A percentile compares a stretch with the other conserved stretches of the same genome.
Conservation (phyloP, 2,329 filamentous ascomycete species). For the Mollisia scopiformis region DNA sequence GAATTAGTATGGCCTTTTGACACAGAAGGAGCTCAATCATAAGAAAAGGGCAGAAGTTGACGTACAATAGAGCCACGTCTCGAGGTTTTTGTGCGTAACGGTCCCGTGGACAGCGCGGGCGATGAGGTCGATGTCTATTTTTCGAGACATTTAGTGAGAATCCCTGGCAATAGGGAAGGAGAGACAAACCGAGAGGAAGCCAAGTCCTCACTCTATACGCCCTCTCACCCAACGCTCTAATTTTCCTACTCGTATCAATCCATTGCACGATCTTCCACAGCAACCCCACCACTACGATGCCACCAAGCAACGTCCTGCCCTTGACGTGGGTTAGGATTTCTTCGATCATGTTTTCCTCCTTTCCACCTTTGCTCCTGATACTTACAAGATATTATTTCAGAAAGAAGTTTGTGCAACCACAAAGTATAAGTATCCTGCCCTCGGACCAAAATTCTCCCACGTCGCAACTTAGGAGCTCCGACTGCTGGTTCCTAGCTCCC, state of each 20-base stretch:
- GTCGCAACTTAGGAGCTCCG: conserved; percentile 19
- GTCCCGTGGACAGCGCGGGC: conserved; percentile 56
- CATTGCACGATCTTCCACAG: conserved; percentile 37
- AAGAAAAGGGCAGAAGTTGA: no score
- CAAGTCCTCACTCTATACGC: conserved; percentile 41
- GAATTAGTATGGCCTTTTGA: conserved; percentile 40
- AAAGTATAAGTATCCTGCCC: neutral
- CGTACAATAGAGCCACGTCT: no score
- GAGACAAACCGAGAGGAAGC: neutral
- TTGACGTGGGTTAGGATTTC: conserved; percentile 47
- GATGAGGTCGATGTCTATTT: conserved; percentile 66
- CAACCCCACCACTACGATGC: conserved; percentile 19
- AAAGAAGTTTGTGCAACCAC: no score
- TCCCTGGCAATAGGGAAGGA: neutral
- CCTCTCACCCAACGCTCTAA: conserved; percentile 50
- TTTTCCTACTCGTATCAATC: conserved; percentile 47
- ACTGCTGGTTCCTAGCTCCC: neutral
- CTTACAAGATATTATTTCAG: no score
- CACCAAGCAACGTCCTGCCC: conserved; percentile 27
- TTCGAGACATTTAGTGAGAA: neutral
- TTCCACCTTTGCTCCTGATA: neutral
- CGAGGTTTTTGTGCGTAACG: conserved; percentile 56
- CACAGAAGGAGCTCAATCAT: no score
- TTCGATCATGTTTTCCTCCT: conserved; percentile 28
- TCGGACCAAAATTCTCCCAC: conserved; percentile 26